Evolutionary conservation across 225 moss, liverwort and hornwort genomes (phyloP).

Genomic region (Marchantia paleacea): DNA sequence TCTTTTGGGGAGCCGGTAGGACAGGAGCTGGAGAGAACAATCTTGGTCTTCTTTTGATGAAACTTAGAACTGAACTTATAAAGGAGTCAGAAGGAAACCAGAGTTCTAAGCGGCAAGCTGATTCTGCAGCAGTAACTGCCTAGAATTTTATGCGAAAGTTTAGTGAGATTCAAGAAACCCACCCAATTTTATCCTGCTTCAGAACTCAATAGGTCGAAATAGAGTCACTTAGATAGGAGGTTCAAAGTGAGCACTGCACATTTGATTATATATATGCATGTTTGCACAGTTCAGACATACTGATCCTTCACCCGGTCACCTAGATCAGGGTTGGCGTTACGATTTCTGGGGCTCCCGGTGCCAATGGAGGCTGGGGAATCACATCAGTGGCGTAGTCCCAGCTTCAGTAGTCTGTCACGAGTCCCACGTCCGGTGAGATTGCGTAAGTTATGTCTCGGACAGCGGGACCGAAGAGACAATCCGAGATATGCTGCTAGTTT

Average conservation of each 20-base stretch:
- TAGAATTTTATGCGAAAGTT: background rate
- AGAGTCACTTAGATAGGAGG: background rate
- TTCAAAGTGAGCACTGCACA: background rate
- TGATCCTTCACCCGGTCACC: background rate
- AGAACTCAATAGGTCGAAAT: background rate
- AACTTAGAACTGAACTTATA: constrained; percentile 53
- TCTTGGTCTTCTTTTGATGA: constrained; percentile 76
- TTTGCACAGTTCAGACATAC: background rate
- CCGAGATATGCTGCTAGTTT: background rate
- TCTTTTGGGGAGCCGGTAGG: constrained; percentile 79
- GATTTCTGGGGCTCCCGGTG: background rate
- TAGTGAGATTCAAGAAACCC: background rate
- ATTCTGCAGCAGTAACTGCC: constrained; percentile 36
- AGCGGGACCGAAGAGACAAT: background rate
- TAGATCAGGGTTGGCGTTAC: too few species aligned
- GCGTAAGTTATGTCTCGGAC: too few species aligned
- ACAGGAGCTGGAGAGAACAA: constrained; percentile 66
- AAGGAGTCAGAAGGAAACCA: constrained; percentile 32
- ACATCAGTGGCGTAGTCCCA: background rate
- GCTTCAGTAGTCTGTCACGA: background rate
- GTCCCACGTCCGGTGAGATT: background rate
- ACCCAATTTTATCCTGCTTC: background rate
- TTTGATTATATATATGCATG: background rate
- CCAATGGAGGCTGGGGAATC: background rate
- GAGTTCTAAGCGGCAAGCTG: constrained; percentile 25